Base-by-base conservation (phyloP, 2,329 filamentous ascomycete genomes). In the Stachybotrys chlorohalonatus region DNA sequence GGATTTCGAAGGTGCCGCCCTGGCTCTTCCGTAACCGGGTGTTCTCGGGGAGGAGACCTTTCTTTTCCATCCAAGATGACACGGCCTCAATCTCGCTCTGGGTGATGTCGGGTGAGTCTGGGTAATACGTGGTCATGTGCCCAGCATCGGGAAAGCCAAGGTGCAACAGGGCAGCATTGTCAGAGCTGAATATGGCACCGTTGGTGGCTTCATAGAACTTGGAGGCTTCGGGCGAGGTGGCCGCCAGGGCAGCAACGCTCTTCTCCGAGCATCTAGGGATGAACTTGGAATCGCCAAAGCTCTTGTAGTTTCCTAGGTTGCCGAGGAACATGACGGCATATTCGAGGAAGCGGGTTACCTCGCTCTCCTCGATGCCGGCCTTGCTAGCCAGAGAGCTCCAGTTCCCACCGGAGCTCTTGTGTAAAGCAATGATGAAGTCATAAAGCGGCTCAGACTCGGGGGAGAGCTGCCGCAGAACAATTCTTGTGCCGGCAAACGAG, bases 291-390 rank as follows among this genome's bases (percentile, higher is more conserved):
- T 94, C 89, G 48, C 90, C 90, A 64, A 92, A 93, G 62, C 87
- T 87, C 74, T 93, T 93, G 74, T 93, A 94, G 70, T 94, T 94
- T 59, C 90, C 88, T 58, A 79, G 79, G 66, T 93, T 94, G 49
- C 87, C 87, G 3, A 94, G 75, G 69, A 94, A 91, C 70, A 90
- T 87, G 32, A 82, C 83, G 7, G 87, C 79, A 68, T 93, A 94
- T 68, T 91, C 83, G 45, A 93, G 75, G 73, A 92, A 92, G 57
- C 79, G 75, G 15, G 79, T 78, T 49, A 90, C 67, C 54, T 90
- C 80, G 53, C 84, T 76, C 52, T 84, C 76, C 49, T 81, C 80
- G 51, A 91, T 77, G 36, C 79, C 78, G 16, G 85, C 83, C 69
- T 86, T 84, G 57, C 79, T 71, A 31, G 82, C 83, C 31, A 92